Conservation (phyloP, 2,329 filamentous ascomycete genomes). For the Cordyceps cateniannulata region DNA sequence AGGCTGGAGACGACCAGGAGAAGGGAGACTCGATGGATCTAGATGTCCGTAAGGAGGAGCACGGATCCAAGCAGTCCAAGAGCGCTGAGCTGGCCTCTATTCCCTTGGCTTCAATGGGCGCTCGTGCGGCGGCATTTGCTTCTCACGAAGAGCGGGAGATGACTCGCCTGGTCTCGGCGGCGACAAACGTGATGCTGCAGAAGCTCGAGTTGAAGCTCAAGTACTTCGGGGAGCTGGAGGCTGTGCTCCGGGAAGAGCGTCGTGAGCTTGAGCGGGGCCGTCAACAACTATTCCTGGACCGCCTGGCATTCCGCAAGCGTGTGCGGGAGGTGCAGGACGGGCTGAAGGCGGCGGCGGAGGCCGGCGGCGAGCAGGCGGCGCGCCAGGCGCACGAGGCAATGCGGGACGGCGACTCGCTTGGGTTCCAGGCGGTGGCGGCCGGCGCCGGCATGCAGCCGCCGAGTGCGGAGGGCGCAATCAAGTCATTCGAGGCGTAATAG, state of each 20-base stretch:
- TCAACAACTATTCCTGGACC: conserved; percentile 89
- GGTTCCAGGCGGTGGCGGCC: conserved; percentile 42
- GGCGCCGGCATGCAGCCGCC: conserved; percentile 45
- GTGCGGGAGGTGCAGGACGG: conserved; percentile 76
- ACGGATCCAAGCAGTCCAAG: conserved; percentile 41
- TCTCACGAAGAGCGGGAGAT: conserved; percentile 97
- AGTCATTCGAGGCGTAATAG: conserved; percentile 49
- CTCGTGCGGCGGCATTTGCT: conserved; percentile 78
- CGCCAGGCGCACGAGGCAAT: conserved; percentile 41
- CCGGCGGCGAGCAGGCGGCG: conserved; percentile 44
- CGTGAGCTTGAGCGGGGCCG: conserved; percentile 86
- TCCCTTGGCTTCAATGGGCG: conserved; percentile 78
- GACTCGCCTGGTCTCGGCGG: conserved; percentile 84
- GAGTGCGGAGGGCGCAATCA: conserved; percentile 48
- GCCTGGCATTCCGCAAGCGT: conserved; percentile 81
- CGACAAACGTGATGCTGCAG: conserved; percentile 87
- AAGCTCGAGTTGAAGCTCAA: conserved; percentile 94
- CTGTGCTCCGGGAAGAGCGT: conserved; percentile 83
- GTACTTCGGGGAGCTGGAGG: conserved; percentile 95
- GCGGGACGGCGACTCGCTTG: conserved; percentile 45
- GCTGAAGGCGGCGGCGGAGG: conserved; percentile 49
- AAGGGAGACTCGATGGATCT: conserved; percentile 59
- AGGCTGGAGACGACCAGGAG: conserved; percentile 42
- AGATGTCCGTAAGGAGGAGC: conserved; percentile 46
- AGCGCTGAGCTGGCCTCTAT: conserved; percentile 60